Conservation (phyloP, 1,284 basidiomycete species). For the Trametes versicolor region DNA sequence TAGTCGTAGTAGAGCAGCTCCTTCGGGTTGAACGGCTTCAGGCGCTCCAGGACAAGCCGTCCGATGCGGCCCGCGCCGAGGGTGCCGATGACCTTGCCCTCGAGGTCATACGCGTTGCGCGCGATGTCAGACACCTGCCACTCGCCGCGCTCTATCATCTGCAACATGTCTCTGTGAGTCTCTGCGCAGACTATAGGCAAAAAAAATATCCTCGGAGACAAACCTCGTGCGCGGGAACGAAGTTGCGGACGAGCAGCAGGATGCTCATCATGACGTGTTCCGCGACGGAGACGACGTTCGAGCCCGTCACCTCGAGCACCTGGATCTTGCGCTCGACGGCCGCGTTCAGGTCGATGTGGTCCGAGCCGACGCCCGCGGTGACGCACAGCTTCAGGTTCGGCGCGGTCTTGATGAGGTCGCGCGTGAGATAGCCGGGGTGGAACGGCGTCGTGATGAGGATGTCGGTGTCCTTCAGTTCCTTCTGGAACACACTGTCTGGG, state of each 20-base stretch:
- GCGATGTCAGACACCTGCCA: slow-evolving; percentile 89
- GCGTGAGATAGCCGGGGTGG: slow-evolving; percentile 91
- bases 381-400: slow-evolving; percentile 93
- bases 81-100: slow-evolving; percentile 91
- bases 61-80: slow-evolving; percentile 91
- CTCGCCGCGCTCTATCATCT: slow-evolving; percentile 86
- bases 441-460: slow-evolving; percentile 92
- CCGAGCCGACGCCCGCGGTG: slow-evolving; percentile 96
- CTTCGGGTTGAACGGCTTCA: slow-evolving; percentile 90
- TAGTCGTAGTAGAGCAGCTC: slow-evolving; percentile 97
- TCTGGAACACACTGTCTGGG: slow-evolving; percentile 86
- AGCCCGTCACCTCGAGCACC: slow-evolving; percentile 53
- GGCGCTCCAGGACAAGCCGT: slow-evolving; percentile 89
- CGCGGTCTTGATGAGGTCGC: slow-evolving; percentile 76
- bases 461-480: slow-evolving; percentile 85
- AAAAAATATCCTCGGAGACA: slow-evolving; percentile 30
- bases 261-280: slow-evolving; percentile 91
- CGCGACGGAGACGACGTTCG: slow-evolving; percentile 89
- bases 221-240: slow-evolving; percentile 78
- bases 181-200: neutral
- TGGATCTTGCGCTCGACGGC: slow-evolving; percentile 87
- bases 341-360: slow-evolving; percentile 92
- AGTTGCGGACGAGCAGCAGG: slow-evolving; percentile 89
- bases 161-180: slow-evolving; percentile 13
- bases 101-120: slow-evolving; percentile 87